phyloP scores from a whole-genome alignment of 179 eudicot species.

The Kewa caespitosa region DNA sequence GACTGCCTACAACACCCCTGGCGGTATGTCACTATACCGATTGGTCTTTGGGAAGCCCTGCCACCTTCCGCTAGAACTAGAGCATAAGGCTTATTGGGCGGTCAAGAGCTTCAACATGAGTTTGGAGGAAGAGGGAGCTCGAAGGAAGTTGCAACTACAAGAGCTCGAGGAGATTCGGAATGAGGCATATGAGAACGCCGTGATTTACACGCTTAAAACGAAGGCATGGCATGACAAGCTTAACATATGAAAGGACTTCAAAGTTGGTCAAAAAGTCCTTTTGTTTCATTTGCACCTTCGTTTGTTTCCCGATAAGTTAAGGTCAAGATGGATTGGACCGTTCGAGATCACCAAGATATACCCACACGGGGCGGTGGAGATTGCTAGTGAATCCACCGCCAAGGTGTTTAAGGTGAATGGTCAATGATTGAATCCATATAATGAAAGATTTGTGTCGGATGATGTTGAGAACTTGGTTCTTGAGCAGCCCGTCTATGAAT shows the following conservation, averaged over 20 bases:
- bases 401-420: no score
- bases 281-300: conserved; percentile 4
- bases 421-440: no score
- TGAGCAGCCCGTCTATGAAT: no score
- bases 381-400: no score
- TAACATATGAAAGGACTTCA: conserved; percentile 9
- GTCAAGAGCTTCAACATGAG: no score
- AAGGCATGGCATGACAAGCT: conserved; percentile 15
- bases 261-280: conserved; percentile 4
- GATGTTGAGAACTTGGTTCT: no score
- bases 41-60: conserved; percentile 13
- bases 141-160: conserved; percentile 16
- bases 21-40: conserved; percentile 8
- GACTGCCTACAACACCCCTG: background rate
- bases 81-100: background rate
- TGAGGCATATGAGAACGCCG: no score
- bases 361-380: no score
- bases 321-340: background rate
- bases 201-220: background rate
- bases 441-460: no score
- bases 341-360: no score
- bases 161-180: background rate
- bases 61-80: conserved; percentile 13
- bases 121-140: conserved; percentile 4
- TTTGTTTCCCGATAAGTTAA: conserved; percentile 10